A percentile compares a stretch with the other conserved stretches of the same genome.
Evolutionary conservation across 1,284 basidiomycete species (phyloP).

Genomic region (Boletus smithii): DNA sequence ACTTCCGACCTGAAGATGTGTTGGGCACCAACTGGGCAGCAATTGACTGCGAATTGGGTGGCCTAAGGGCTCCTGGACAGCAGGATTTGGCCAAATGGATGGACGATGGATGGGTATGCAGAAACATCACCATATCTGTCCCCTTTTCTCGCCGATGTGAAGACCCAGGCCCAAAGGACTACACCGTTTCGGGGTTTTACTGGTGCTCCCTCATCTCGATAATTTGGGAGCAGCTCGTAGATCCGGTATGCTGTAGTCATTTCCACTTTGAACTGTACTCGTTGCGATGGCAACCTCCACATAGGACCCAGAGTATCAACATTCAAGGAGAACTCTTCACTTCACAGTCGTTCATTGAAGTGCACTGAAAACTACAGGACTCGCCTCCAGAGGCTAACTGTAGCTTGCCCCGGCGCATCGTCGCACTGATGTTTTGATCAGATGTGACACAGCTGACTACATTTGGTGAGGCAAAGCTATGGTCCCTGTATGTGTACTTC

Average conservation of each 20-base stretch:
- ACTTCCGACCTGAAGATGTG: too few species aligned
- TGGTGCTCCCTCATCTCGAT: not conserved
- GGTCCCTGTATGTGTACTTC: conserved; percentile 37
- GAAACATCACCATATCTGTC: not conserved
- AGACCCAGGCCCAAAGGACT: not conserved
- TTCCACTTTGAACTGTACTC: not conserved
- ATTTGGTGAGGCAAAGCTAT: not conserved
- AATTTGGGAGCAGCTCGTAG: not conserved
- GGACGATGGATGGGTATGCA: conserved; percentile 16
- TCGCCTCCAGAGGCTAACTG: not conserved
- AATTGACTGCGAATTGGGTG: too few species aligned
- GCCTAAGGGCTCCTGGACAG: too few species aligned
- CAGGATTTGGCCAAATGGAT: too few species aligned
- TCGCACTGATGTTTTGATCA: not conserved
- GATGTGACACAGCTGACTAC: not conserved
- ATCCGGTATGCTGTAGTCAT: not conserved
- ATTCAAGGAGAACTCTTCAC: too few species aligned
- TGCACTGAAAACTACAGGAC: too few species aligned
- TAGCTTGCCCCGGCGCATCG: not conserved
- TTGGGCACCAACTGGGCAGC: too few species aligned
- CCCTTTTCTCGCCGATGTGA: not conserved
- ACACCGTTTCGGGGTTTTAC: not conserved
- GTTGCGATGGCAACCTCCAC: too few species aligned
- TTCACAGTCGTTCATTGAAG: too few species aligned
- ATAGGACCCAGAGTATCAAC: too few species aligned